Evolutionary conservation across 768 basidiomycete species (phyloP).

Genomic region (Lentinula raphanica): DNA sequence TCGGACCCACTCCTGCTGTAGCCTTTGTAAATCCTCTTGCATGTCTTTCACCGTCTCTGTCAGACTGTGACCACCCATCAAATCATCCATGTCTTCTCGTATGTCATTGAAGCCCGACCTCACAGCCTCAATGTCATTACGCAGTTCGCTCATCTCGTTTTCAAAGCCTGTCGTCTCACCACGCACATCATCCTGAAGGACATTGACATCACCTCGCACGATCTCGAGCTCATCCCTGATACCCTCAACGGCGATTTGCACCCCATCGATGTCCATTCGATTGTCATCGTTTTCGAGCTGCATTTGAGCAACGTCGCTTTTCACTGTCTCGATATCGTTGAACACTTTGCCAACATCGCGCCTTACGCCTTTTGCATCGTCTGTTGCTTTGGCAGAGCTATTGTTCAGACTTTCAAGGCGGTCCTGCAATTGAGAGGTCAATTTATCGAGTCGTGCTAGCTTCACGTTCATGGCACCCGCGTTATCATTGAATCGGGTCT

Average conservation of each 20-base stretch:
- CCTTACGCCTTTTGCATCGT: not conserved
- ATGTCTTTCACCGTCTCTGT: not conserved
- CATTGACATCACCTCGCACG: not conserved
- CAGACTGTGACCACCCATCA: not conserved
- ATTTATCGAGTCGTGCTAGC: conserved; percentile 12
- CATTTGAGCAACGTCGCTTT: not conserved
- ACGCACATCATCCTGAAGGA: not conserved
- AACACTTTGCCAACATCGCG: not conserved
- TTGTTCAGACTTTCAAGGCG: not conserved
- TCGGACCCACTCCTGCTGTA: not conserved
- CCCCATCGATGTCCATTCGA: not conserved
- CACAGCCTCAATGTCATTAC: not conserved
- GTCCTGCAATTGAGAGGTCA: not conserved
- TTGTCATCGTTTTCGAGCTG: not conserved
- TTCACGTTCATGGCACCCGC: conserved; percentile 14
- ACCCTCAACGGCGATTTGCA: not conserved
- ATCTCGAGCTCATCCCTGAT: not conserved
- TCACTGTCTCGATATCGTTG: not conserved
- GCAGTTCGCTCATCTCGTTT: not conserved
- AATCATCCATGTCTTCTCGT: not conserved
- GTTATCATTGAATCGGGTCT: conserved; percentile 9
- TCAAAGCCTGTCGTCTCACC: not conserved
- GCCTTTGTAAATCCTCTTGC: not conserved
- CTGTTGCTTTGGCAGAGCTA: not conserved
- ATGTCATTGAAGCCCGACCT: not conserved